A percentile compares a stretch with the other conserved stretches of the same genome.
phyloP scores from a whole-genome alignment of 2,329 filamentous ascomycete species.

The Chaetomium strumarium region DNA sequence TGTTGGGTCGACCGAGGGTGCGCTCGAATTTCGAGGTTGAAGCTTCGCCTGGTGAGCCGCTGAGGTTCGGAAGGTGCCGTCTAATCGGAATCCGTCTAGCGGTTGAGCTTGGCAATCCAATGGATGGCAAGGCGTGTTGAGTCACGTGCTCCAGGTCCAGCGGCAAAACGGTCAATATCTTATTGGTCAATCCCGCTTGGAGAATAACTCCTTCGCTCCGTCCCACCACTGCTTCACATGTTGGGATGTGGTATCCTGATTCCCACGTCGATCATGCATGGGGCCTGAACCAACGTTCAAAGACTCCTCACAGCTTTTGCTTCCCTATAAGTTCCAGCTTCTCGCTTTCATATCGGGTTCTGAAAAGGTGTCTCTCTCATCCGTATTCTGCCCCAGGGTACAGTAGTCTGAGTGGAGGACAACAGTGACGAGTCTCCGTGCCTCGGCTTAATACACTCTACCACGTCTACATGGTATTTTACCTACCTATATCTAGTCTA shows the following conservation, averaged over 20 bases:
- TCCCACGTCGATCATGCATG: too few species aligned
- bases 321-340: neutral
- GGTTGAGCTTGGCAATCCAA: conserved; percentile 9
- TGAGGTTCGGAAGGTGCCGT: conserved; percentile 10
- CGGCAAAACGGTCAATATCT: neutral
- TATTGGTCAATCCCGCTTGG: neutral
- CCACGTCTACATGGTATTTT: too few species aligned
- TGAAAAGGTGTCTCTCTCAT: too few species aligned
- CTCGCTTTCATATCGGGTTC: too few species aligned
- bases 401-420: neutral
- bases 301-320: too few species aligned
- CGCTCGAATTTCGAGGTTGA: neutral
- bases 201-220: too few species aligned
- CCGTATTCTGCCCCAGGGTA: too few species aligned
- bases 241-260: too few species aligned
- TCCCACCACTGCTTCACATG: neutral
- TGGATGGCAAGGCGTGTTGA: neutral
- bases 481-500: neutral
- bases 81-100: too few species aligned
- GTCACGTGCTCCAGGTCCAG: conserved; percentile 8
- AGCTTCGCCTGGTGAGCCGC: conserved; percentile 2
- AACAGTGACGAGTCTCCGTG: neutral
- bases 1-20: conserved; percentile 6
- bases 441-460: conserved; percentile 7
- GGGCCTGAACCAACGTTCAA: too few species aligned